Evolutionary conservation across 1,284 basidiomycete species (phyloP), one percentile per base, ranked within the genome.

Genomic region (Cryptococcus jaspeensis): DNA sequence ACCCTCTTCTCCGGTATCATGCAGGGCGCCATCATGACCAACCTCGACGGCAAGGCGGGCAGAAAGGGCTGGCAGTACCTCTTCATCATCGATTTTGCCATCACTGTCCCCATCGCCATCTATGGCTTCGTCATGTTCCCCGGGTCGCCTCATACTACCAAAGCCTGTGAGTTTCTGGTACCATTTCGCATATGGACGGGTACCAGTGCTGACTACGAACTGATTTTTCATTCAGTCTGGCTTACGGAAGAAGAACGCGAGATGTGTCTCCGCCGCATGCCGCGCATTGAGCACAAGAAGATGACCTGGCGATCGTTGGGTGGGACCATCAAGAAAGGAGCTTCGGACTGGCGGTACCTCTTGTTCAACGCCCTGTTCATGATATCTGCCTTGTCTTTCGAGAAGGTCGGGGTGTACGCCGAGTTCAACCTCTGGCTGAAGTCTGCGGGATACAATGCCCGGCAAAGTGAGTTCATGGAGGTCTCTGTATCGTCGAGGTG

Each of bases 91-190:
- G 67, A 70, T 54, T 69, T 65, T 18, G 40, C 53, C 44, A 69
- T 67, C 60, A 67, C 66, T 5, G 40, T 70, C 11, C 71, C 71
- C 2, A 58, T 74, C 22, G 69, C 63, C 9, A 44, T 67, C 18
- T 72, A 70, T 56, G 72, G 72, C n/a, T 72, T 66, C 58, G 3
- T 66, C 28, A 66, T 68, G 58, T 74, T 74, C 65, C 72, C 71
- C 22, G 72, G 66, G 51, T 62, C 65, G 1, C 71, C 71, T 15
- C 57, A 63, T 47, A 69, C 67, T 8, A 59, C 61, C 48, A 67
- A 66, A 50, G 61, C 70, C 4, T 71, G 46, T 48, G 28, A 36
- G 46, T 48, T 18, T 35, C 15, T 25, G 18, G 23, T 23, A 11
- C 35, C 9, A 28, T 25, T 47, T 9, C 45, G n/a, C 23, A n/a